Evolutionary conservation across 169 alveolate species (phyloP), one percentile per base, ranked within the genome.

Genomic region (Blepharisma undulans): DNA sequence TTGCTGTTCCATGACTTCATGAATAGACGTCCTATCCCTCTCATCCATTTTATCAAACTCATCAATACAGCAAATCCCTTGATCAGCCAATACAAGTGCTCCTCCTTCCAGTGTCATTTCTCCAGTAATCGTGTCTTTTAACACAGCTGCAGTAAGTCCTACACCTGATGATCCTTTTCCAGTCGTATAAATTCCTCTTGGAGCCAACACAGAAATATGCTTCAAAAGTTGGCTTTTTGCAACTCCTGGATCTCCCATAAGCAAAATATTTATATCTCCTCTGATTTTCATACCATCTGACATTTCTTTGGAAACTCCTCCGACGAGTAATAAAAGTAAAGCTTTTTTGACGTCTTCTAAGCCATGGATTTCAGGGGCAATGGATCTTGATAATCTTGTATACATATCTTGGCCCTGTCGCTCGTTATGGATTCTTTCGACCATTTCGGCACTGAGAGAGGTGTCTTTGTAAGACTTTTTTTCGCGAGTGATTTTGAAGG

Each of bases 191-290:
- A 98, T 97, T 16, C 99, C 97, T 77, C 99, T 95, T 12, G 99
- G 98, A 22, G 99, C 98, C 25, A 98, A 96, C 78, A 92, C 86
- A 92, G 98, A 94, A 32, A 97, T 98, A 91, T 97, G 97, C 94
- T 98, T 98, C 95, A 99, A 95, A 84, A 99, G 95, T 94, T 99
- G 99, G 89, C 97, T 93, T 95, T 99, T 99, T 21, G 99, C 99
- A n/a, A 99, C 99, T 29, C 99, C 99, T 7, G 99, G 99, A 93
- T 99, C 99, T 36, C 99, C 99, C 98, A 99, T 98, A 66, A 99
- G 95, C 80, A 99, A 95, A 27, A 99, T 97, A 96, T 99, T 99
- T 79, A 99, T 95, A 93, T 99, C 99, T n/a, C 99, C 99, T 92
- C 99, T 98, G 74, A 99, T 99, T 87, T 98, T 96, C 95, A 99